Evolutionary conservation across 768 basidiomycete species (phyloP).

Genomic region (Lentinula boryana): DNA sequence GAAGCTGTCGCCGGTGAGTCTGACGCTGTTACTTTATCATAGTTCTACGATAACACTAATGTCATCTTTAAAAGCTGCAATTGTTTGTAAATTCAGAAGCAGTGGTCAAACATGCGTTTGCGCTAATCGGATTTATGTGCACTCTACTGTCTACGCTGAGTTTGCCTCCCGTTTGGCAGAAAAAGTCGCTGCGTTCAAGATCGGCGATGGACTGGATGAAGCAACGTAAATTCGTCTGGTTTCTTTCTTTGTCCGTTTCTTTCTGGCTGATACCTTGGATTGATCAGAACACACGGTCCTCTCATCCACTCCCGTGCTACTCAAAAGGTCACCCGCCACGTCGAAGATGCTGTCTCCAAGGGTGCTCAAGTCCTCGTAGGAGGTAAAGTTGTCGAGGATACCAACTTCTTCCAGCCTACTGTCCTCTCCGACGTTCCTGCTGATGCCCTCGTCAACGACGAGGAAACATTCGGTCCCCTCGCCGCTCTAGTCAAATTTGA

Average conservation of each 20-base stretch:
- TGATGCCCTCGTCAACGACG: conserved; percentile 58
- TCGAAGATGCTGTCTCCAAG: conserved; percentile 78
- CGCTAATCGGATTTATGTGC: conserved; percentile 91
- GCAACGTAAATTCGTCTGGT: conserved; percentile 47
- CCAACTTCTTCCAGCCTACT: conserved; percentile 80
- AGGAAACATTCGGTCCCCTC: conserved; percentile 96
- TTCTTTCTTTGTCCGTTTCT: background rate
- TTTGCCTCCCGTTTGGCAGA: conserved; percentile 86
- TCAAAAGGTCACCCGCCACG: conserved; percentile 80
- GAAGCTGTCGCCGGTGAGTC: conserved; percentile 75
- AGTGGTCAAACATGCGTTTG: conserved; percentile 85
- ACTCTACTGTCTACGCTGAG: conserved; percentile 85
- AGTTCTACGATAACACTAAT: background rate
- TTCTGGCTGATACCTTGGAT: background rate
- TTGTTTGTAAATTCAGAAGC: conserved; percentile 73
- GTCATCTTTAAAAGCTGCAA: conserved; percentile 41
- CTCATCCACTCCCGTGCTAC: conserved; percentile 84
- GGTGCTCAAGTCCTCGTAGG: conserved; percentile 90
- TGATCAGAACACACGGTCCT: conserved; percentile 84
- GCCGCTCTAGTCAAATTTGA: conserved; percentile 86
- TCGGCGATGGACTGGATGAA: conserved; percentile 82
- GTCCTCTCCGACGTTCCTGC: conserved; percentile 79
- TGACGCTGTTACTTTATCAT: background rate
- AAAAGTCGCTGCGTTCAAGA: conserved; percentile 74
- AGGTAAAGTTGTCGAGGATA: conserved; percentile 60